Conservation (phyloP, 2,329 filamentous ascomycete species). For the Diaporthe capsici region DNA sequence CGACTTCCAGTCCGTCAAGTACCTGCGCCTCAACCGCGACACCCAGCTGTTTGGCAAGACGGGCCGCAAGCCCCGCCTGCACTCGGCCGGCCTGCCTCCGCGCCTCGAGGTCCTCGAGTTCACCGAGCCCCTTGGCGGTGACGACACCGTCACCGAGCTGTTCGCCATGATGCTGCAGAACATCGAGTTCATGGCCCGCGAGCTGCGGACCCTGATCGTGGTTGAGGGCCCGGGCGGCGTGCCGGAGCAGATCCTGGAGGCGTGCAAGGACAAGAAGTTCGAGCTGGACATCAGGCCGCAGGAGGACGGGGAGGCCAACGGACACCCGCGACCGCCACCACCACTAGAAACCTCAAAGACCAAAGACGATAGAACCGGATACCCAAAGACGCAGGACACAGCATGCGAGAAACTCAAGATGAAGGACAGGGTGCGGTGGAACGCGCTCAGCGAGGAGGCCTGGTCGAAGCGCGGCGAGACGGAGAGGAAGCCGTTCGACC, state of each 20-base stretch:
- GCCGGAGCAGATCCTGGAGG: constrained; percentile 52
- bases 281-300: constrained; percentile 49
- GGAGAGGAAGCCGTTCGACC: constrained; percentile 34
- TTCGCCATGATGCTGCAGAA: constrained; percentile 58
- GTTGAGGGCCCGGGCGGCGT: constrained; percentile 50
- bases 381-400: constrained; percentile 12
- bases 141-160: constrained; percentile 63
- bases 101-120: constrained; percentile 62
- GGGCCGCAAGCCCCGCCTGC: constrained; percentile 59
- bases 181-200: constrained; percentile 53
- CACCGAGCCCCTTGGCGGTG: constrained; percentile 60
- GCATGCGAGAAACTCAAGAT: neutral
- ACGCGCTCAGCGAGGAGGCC: constrained; percentile 28
- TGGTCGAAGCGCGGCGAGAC: constrained; percentile 19
- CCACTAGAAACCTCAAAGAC: neutral
- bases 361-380: neutral
- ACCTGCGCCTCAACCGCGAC: constrained; percentile 61
- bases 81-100: constrained; percentile 63
- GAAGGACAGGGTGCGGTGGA: constrained; percentile 31
- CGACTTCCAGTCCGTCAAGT: constrained; percentile 58
- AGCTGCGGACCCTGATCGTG: constrained; percentile 56
- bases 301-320: constrained; percentile 5
- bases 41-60: constrained; percentile 63
- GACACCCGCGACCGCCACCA: constrained; percentile 2
- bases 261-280: constrained; percentile 52